Percentiles rank a stretch among this genome's conserved stretches.
Conservation (phyloP, 2,329 filamentous ascomycete species). For the Epichloe typhina region DNA sequence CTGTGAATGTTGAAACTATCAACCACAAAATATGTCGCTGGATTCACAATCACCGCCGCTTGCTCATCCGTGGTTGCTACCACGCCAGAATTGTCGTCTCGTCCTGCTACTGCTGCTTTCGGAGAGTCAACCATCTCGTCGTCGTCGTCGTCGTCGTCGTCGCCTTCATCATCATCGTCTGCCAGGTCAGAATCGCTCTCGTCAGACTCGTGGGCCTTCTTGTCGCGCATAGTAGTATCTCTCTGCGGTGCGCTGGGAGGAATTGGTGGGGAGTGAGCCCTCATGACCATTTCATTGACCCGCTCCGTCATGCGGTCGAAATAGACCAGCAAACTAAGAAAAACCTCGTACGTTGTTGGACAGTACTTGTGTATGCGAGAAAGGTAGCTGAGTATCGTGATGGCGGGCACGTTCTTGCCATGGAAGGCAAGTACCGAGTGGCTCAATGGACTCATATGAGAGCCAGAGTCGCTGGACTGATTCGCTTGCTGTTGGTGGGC, state of each 20-base stretch:
- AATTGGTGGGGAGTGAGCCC: constrained; percentile 23
- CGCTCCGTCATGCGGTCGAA: constrained; percentile 98
- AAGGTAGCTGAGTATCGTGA: constrained; percentile 91
- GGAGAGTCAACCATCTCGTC: constrained; percentile 20
- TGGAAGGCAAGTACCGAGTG: constrained; percentile 82
- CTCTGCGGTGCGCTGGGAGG: constrained; percentile 8
- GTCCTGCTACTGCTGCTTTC: constrained; percentile 10
- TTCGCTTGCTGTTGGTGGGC: constrained; percentile 44
- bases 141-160: constrained; percentile 13
- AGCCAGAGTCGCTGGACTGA: constrained; percentile 34
- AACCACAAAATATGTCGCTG: constrained; percentile 69
- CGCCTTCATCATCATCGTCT: constrained; percentile 32
- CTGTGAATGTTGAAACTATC: constrained; percentile 99
- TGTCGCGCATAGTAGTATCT: constrained; percentile 19
- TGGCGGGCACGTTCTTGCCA: constrained; percentile 93
- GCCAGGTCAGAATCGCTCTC: constrained; percentile 39
- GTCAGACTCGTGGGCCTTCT: constrained; percentile 19
- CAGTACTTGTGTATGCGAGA: constrained; percentile 98
- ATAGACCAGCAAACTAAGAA: constrained; percentile 87
- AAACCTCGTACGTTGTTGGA: constrained; percentile 95
- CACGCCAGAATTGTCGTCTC: constrained; percentile 11
- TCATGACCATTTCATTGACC: constrained; percentile 70
- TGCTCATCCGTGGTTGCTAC: constrained; percentile 13
- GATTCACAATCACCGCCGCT: constrained; percentile 10
- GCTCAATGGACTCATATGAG: constrained; percentile 47